These are phyloP conservation scores for Heracleum sosnowskyi DNA, from an alignment of 129 eudicot genomes.

Conservation along the genomic window DNA sequence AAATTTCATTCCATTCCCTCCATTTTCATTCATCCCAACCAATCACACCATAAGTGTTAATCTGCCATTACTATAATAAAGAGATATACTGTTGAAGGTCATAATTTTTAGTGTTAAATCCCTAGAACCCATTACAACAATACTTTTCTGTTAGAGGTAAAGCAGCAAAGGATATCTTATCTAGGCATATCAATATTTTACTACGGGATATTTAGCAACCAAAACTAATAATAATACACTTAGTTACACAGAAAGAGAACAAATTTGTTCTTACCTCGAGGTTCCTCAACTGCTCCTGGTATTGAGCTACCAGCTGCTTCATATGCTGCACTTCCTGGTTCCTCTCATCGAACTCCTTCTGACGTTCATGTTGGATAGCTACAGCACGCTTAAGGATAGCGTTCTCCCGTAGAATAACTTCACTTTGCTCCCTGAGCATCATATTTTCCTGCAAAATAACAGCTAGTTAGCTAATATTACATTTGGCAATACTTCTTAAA, in stretches of 20 bases:
- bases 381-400: constrained; percentile 78
- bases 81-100: not conserved
- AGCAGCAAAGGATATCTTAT: not conserved
- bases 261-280: constrained; percentile 48
- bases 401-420: constrained; percentile 58
- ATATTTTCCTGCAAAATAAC: constrained; percentile 44
- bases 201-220: not conserved
- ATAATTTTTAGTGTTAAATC: too few relatives aligned
- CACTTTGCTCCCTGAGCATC: constrained; percentile 66
- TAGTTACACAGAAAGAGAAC: not conserved
- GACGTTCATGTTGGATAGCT: constrained; percentile 78
- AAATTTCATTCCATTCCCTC: too few relatives aligned
- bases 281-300: constrained; percentile 77
- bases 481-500: not conserved
- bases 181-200: not conserved
- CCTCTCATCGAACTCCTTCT: constrained; percentile 74
- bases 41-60: too few relatives aligned
- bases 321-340: constrained; percentile 65
- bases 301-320: constrained; percentile 71
- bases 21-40: too few relatives aligned
- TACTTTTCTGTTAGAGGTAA: not conserved
- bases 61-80: not conserved
- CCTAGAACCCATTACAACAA: not conserved
- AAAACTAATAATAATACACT: too few relatives aligned
- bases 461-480: not conserved